Percentiles rank a stretch among this genome's conserved stretches.
Conservation (phyloP, 495 filamentous ascomycete genomes). For the Penicillium tannophilum region DNA sequence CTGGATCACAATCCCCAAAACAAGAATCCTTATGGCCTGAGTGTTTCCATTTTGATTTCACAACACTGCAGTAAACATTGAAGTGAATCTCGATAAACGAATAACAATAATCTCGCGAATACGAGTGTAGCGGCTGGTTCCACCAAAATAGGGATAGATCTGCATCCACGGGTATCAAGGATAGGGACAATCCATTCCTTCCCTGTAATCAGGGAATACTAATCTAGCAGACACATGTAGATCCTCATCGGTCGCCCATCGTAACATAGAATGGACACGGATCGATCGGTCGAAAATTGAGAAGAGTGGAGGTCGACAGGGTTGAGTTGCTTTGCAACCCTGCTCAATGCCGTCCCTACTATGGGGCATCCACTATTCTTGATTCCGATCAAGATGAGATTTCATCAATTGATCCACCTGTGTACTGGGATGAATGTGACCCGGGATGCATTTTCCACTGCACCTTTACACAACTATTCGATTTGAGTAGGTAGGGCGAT, state of each 20-base stretch:
- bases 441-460: background rate
- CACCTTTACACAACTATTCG: background rate
- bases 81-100: background rate
- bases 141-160: background rate
- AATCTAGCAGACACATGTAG: slow-evolving; percentile 7
- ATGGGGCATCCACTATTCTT: background rate
- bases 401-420: background rate
- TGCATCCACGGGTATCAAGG: background rate
- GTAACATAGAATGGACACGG: slow-evolving; percentile 11
- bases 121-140: too few relatives aligned
- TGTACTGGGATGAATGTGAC: slow-evolving; percentile 2
- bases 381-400: background rate
- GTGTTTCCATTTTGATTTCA: too few relatives aligned
- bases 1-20: too few relatives aligned
- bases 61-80: background rate
- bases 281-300: background rate
- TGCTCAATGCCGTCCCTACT: background rate
- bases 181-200: slow-evolving; percentile 16
- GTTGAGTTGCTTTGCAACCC: background rate
- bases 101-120: background rate
- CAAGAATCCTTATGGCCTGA: too few relatives aligned
- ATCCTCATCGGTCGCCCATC: slow-evolving; percentile 19
- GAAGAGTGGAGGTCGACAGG: slow-evolving; percentile 12
- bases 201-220: slow-evolving; percentile 1
- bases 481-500: background rate